These are phyloP conservation scores for Oehlia diaphana DNA, from an alignment of 192 early-diverging fungal species.

Conservation along the genomic window DNA sequence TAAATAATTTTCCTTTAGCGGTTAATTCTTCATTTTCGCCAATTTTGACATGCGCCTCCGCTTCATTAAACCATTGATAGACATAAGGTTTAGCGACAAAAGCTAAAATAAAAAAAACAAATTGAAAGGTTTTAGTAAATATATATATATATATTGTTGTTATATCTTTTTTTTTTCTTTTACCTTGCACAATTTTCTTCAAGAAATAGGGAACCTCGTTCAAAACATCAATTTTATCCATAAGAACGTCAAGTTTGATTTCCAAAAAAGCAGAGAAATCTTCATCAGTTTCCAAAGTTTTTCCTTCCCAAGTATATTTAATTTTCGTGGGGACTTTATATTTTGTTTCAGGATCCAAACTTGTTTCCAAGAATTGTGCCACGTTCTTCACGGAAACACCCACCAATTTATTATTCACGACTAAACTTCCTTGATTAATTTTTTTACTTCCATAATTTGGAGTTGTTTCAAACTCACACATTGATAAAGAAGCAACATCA, in stretches of 20 bases:
- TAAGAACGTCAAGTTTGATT: conserved; percentile 58
- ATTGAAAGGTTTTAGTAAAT: not conserved
- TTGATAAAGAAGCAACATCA: conserved; percentile 57
- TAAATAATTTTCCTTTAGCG: conserved; percentile 67
- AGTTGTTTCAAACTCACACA: conserved; percentile 82
- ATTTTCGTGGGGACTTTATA: conserved; percentile 79
- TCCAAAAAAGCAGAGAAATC: conserved; percentile 64
- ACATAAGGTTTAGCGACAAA: conserved; percentile 91
- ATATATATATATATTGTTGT: not conserved
- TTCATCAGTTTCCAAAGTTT: conserved; percentile 69
- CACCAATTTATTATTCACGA: conserved; percentile 62
- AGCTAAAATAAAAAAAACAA: conserved; percentile 36
- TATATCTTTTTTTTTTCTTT: not conserved
- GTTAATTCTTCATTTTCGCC: conserved; percentile 66
- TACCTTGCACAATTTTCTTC: conserved; percentile 79
- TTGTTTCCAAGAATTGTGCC: conserved; percentile 61
- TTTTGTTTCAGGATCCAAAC: conserved; percentile 77
- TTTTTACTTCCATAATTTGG: conserved; percentile 64
- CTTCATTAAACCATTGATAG: conserved; percentile 90
- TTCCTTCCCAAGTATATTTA: conserved; percentile 76
- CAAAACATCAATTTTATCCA: conserved; percentile 88
- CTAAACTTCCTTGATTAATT: conserved; percentile 73
- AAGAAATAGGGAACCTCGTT: conserved; percentile 89
- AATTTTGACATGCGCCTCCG: conserved; percentile 67
- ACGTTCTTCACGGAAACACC: conserved; percentile 78